Conservation (phyloP, 352 stramenopile species). For the Discostella stelligera region DNA sequence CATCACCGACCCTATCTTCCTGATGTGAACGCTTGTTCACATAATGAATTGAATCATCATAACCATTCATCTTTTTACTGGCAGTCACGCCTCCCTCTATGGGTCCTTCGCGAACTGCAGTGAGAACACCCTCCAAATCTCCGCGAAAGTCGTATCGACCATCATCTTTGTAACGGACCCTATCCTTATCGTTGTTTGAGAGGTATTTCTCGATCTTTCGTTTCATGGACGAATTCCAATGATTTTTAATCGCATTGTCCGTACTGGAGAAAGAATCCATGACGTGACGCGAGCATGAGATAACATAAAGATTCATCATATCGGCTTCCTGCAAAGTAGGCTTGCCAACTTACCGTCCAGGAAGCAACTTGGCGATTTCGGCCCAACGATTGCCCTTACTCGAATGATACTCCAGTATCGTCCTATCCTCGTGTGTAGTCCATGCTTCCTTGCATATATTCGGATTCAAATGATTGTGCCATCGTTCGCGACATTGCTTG, state of each 20-base stretch:
- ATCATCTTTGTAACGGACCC: slow-evolving; percentile 67
- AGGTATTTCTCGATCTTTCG: slow-evolving; percentile 84
- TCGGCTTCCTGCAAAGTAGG: background rate
- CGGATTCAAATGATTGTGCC: slow-evolving; percentile 95
- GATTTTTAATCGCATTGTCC: slow-evolving; percentile 87
- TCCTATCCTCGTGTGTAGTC: slow-evolving; percentile 89
- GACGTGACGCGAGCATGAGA: background rate
- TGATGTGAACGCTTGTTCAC: background rate
- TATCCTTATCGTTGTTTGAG: slow-evolving; percentile 62
- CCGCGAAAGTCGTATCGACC: slow-evolving; percentile 80
- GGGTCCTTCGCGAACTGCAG: slow-evolving; percentile 58
- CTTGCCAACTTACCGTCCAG: slow-evolving; percentile 38
- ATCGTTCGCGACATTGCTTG: slow-evolving; percentile 95
- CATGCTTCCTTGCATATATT: slow-evolving; percentile 92
- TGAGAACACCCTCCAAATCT: slow-evolving; percentile 79
- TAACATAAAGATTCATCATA: background rate
- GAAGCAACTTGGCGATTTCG: slow-evolving; percentile 82
- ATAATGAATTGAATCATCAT: slow-evolving; percentile 7
- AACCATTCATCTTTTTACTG: slow-evolving; percentile 11
- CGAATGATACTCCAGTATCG: slow-evolving; percentile 77
- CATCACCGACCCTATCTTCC: background rate
- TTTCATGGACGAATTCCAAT: slow-evolving; percentile 86
- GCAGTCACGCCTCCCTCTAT: background rate
- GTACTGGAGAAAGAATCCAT: slow-evolving; percentile 51
- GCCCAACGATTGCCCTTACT: slow-evolving; percentile 79